Percentiles rank a stretch among this genome's conserved stretches.
phyloP scores from a whole-genome alignment of 1,284 basidiomycete genomes.

The Pascua sp. region DNA sequence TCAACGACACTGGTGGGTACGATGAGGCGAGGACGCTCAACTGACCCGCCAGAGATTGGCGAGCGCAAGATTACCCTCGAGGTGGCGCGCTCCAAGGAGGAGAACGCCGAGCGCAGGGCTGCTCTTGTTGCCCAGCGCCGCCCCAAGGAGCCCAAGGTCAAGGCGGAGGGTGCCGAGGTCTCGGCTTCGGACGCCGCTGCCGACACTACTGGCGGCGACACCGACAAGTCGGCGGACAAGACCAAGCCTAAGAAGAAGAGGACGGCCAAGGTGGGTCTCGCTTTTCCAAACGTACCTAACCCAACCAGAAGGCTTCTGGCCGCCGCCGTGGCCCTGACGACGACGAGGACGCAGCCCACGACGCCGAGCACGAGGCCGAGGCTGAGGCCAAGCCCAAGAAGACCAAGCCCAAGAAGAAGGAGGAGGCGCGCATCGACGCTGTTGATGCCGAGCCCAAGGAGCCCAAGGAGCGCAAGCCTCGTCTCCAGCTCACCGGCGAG shows the following conservation, averaged over 20 bases:
- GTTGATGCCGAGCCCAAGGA: slow-evolving; percentile 40
- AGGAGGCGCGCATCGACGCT: slow-evolving; percentile 26
- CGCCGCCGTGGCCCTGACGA: slow-evolving; percentile 46
- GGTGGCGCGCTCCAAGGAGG: slow-evolving; percentile 85
- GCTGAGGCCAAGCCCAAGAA: slow-evolving; percentile 17
- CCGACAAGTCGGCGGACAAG: slow-evolving; percentile 11
- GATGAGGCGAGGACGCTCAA: not conserved
- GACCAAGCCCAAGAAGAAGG: slow-evolving; percentile 31
- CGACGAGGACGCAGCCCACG: slow-evolving; percentile 30
- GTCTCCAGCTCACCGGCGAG: slow-evolving; percentile 58
- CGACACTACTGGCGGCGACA: slow-evolving; percentile 44
- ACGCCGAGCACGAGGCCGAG: slow-evolving; percentile 19
- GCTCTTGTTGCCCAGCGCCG: slow-evolving; percentile 28
- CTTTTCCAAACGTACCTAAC: slow-evolving; percentile 1
- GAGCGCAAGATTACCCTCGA: slow-evolving; percentile 82
- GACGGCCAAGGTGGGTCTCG: not conserved
- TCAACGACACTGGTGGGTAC: slow-evolving; percentile 58
- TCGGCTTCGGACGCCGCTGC: slow-evolving; percentile 43
- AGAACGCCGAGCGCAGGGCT: slow-evolving; percentile 59
- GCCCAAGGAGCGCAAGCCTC: slow-evolving; percentile 39
- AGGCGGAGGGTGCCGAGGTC: slow-evolving; percentile 39
- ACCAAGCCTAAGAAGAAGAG: not conserved
- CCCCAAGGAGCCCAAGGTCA: slow-evolving; percentile 22
- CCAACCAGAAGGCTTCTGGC: slow-evolving; percentile 12
- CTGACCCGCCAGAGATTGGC: slow-evolving; percentile 59